A percentile compares a stretch with the other conserved stretches of the same genome.
phyloP scores from a whole-genome alignment of 371 early-diverging fungal genomes.

The Circinella minor region DNA sequence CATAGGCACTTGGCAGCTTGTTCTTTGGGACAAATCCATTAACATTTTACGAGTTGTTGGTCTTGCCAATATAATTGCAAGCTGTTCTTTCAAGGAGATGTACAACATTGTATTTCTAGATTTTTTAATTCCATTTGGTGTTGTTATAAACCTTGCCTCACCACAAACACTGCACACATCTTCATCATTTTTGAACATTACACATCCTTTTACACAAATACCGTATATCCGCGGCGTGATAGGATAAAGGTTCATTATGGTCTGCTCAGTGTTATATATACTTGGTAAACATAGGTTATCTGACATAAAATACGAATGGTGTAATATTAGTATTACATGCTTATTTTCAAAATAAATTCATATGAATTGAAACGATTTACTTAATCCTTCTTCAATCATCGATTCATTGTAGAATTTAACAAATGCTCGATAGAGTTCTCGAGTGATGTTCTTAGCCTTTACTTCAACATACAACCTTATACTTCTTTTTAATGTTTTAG shows the following conservation, averaged over 20 bases:
- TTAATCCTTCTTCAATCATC: too few relatives aligned
- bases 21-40: neutral
- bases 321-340: too few relatives aligned
- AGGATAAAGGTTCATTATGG: neutral
- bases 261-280: neutral
- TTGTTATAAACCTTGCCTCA: neutral
- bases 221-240: neutral
- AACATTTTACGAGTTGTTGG: too few relatives aligned
- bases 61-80: conserved; percentile 6
- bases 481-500: too few relatives aligned
- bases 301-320: too few relatives aligned
- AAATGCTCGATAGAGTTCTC: too few relatives aligned
- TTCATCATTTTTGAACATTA: neutral
- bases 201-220: neutral
- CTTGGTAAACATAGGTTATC: too few relatives aligned
- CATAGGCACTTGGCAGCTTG: neutral
- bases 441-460: too few relatives aligned
- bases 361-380: too few relatives aligned
- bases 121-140: conserved; percentile 1
- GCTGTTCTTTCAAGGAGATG: conserved; percentile 7
- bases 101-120: conserved; percentile 10
- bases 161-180: neutral
- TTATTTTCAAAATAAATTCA: too few relatives aligned
- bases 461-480: too few relatives aligned
- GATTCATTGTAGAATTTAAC: too few relatives aligned